These are phyloP conservation scores for Dryas integrifolia DNA, from an alignment of 331 rosid genomes.

Conservation along the genomic window DNA sequence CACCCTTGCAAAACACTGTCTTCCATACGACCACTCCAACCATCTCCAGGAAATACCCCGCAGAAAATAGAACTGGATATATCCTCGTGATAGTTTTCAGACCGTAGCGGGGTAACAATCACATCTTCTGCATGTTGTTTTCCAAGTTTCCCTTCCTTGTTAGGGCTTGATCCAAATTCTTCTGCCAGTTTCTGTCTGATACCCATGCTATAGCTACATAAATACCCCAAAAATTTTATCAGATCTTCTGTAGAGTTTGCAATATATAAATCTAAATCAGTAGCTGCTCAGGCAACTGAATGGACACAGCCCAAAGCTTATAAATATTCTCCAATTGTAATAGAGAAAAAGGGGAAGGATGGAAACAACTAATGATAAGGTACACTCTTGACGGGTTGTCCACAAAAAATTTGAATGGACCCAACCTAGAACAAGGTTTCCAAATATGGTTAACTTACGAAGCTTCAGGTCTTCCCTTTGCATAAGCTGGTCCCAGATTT, in stretches of 20 bases:
- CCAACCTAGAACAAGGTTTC: constrained; percentile 4
- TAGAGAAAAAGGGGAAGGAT: neutral
- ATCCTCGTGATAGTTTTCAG: constrained; percentile 59
- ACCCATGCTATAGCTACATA: constrained; percentile 87
- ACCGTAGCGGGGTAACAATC: constrained; percentile 59
- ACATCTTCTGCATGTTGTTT: constrained; percentile 78
- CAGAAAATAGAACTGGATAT: constrained; percentile 78
- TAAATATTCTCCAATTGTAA: neutral
- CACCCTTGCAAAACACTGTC: constrained; percentile 90
- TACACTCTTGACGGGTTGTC: constrained; percentile 6
- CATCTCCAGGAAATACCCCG: constrained; percentile 89
- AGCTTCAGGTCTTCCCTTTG: constrained; percentile 68
- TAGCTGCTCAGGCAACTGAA: neutral
- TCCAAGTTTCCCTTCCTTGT: constrained; percentile 79
- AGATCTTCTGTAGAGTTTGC: constrained; percentile 19
- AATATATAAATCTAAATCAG: neutral
- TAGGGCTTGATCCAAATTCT: constrained; percentile 83
- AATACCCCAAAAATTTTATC: constrained; percentile 7
- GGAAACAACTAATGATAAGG: constrained; percentile 8
- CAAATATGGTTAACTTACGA: constrained; percentile 56
- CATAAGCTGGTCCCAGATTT: constrained; percentile 86
- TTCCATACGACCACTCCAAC: constrained; percentile 97
- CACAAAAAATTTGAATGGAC: neutral
- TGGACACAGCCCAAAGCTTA: neutral
- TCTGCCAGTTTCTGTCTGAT: constrained; percentile 82